Base-by-base conservation (phyloP, 164 flowering plant species). In the Nymphaea thermarum region DNA sequence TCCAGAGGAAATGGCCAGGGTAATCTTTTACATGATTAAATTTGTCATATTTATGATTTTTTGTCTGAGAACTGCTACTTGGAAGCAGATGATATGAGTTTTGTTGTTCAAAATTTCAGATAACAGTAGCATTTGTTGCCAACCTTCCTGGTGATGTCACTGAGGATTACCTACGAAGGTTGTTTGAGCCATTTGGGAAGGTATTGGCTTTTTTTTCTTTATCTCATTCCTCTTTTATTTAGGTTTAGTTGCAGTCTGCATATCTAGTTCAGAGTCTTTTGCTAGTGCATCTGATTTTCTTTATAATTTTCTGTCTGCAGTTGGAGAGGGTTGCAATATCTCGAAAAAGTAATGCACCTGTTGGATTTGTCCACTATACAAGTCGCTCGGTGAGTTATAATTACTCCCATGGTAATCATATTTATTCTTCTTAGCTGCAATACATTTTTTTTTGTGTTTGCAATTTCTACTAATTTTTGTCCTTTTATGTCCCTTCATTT, bases 271-370 rank as follows among this genome's bases (percentile, higher is more conserved):
- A 25, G 36, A 25, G 1, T 25, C 36, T 25, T 25, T 25, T 42
- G 15, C 16, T 6, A 25, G 53, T 63, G 43, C 44, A 63, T 44
- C 43, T 66, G 15, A 43, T 47, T n/a, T 44, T 41, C 25, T 42
- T 4, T 17, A 73, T 2, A 60, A 36, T 17, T 66, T n/a, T 68
- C 10, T 59, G 6, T 75, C 71, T 69, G 14, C 79, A 81, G 84
- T 60, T 81, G 69, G 84, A 78, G 55, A 81, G 72, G 66, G 82
- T 81, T 45, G 80, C 77, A n/a, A 55, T 81, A 17, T 79, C 80
- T 57, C 71, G 67, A 68, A 81, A 81, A 68, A 69, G 77, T 42
- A 71, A 62, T 62, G 65, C 65, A 18, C 69, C 77, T 25, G 82
- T 79, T 68, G 84, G 84, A 53, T 81, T 79, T 71, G 74, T 81